Evolutionary conservation across 2,329 filamentous ascomycete genomes (phyloP).

Genomic region (Colletotrichum tofieldiae): DNA sequence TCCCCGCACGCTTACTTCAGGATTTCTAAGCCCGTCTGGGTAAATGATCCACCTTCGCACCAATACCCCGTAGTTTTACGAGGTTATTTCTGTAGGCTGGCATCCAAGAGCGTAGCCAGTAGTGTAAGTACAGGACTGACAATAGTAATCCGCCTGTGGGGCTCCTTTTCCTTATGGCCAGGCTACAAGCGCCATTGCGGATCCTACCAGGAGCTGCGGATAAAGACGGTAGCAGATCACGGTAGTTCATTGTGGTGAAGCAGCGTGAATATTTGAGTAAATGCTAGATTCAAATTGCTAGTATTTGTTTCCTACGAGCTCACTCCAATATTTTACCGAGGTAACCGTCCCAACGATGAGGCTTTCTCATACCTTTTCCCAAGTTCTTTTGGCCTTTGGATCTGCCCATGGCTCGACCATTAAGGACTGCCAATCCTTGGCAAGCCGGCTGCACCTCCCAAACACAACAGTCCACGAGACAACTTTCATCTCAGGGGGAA

Average conservation of each 20-base stretch:
- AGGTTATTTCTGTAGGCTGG: background rate
- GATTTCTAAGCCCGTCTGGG: conserved; percentile 11
- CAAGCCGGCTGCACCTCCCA: conserved; percentile 25
- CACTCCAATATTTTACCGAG: background rate
- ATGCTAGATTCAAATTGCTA: background rate
- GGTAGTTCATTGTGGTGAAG: conserved; percentile 11
- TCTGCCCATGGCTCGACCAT: background rate
- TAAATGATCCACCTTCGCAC: conserved; percentile 8
- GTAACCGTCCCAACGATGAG: conserved; percentile 7
- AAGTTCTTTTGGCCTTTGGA: background rate
- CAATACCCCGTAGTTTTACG: background rate
- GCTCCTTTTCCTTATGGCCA: background rate
- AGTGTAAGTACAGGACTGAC: conserved; percentile 15
- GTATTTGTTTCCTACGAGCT: background rate
- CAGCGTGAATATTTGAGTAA: background rate
- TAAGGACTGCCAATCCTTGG: conserved; percentile 21
- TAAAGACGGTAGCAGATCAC: conserved; percentile 23
- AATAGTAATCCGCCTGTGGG: conserved; percentile 13
- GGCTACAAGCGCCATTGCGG: conserved; percentile 17
- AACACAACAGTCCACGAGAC: conserved; percentile 48
- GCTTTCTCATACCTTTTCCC: background rate
- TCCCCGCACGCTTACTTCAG: conserved; percentile 14
- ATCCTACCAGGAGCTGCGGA: background rate
- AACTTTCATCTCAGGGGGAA: conserved; percentile 46
- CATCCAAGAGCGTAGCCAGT: background rate